Evolutionary conservation across 148 eudicot genomes (phyloP), one percentile per base, ranked within the genome.

Genomic region (Bassia scoparia): DNA sequence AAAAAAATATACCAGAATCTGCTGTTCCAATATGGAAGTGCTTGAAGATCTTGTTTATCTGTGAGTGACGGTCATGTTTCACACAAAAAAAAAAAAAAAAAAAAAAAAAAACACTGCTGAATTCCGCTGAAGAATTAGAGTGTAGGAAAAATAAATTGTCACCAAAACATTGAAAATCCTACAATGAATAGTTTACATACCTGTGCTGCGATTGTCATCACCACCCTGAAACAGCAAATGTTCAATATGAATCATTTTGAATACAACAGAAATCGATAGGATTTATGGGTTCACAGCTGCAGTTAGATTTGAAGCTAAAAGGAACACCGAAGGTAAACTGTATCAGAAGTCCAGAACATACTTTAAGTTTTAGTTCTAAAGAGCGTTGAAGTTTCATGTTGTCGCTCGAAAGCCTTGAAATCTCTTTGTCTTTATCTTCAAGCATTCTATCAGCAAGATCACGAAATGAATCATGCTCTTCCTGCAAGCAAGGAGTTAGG

Each of bases 391-490:
- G 84, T 60, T 86, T 87, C 79, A 87, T 86, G 80, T 82, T 90
- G 54, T 88, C 92, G 76, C 85, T 80, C 72, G 83, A 71, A 71
- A 96, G 96, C 82, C 89, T 87, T 71, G 94, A 84, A 61, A 92
- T 90, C 86, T 96, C 99, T 76, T 65, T 84, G 82, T 96, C 99
- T 83, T 92, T 96, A 76, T 90, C 99, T 87, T 87, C 97, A 26
- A 96, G 79, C 92, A 96, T 87, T 85, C 84, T 87, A 84, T 96
- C 99, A 77, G 99, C 92, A 76, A 96, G 97, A 79, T 96, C 95
- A 61, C 89, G 94, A 75, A 90, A 89, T 15, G 97, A 80, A 78
- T 79, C 83, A 78, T 92, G 97, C 83, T 96, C 99, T 83, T 96
- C 99, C 99, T 96, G 84, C 76, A 78, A 73, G 77, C n/a, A 60